Evolutionary conservation across 2,329 filamentous ascomycete genomes (phyloP).

Genomic region (Diaporthe nobilis): DNA sequence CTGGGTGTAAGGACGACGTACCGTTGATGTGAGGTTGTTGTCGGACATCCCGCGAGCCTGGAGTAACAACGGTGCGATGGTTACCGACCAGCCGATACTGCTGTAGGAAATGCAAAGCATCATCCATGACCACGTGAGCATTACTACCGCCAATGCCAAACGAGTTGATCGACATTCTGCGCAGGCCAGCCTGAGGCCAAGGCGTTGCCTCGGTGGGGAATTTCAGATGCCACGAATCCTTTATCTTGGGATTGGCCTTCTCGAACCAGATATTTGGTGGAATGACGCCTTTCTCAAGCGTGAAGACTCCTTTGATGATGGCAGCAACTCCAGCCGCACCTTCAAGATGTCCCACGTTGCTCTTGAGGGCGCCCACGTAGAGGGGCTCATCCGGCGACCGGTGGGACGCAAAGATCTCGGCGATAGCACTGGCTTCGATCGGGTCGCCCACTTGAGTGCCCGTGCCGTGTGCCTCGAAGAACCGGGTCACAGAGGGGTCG

Average conservation of each 20-base stretch:
- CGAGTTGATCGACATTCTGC: constrained; percentile 49
- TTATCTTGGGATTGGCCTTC: constrained; percentile 44
- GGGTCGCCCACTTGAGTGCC: constrained; percentile 44
- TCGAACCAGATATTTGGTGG: constrained; percentile 45
- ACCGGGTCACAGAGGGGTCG: constrained; percentile 48
- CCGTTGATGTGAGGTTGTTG: constrained; percentile 8
- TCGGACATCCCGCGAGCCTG: constrained; percentile 27
- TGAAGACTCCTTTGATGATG: constrained; percentile 46
- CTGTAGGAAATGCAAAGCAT: constrained; percentile 35
- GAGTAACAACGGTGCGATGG: constrained; percentile 35
- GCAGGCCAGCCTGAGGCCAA: constrained; percentile 42
- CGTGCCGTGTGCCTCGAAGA: constrained; percentile 43
- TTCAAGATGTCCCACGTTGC: constrained; percentile 49
- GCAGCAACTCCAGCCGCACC: constrained; percentile 46
- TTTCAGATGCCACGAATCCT: constrained; percentile 42
- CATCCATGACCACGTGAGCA: constrained; percentile 44
- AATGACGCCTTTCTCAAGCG: constrained; percentile 46
- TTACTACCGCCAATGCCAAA: constrained; percentile 53
- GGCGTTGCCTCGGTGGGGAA: constrained; percentile 40
- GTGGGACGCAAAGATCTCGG: constrained; percentile 25
- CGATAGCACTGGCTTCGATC: constrained; percentile 68
- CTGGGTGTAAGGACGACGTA: not conserved
- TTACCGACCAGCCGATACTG: constrained; percentile 27
- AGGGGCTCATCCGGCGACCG: constrained; percentile 38
- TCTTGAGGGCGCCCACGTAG: constrained; percentile 47